Conservation (phyloP, 2,329 filamentous ascomycete species). For the Sporothrix schenckii region DNA sequence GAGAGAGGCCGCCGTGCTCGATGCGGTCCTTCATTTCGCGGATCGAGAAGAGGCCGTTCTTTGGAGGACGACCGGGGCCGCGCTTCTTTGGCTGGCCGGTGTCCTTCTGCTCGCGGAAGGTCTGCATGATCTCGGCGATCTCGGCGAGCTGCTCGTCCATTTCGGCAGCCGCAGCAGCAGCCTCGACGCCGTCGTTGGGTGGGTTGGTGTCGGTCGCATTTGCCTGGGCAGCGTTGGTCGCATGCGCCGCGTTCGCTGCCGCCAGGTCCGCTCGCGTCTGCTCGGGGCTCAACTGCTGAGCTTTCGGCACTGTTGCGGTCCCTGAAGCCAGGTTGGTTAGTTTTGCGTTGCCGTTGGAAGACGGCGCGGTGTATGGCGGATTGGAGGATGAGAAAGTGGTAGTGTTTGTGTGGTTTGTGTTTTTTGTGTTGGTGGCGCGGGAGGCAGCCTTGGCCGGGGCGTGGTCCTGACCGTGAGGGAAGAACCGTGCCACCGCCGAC, state of each 20-base stretch:
- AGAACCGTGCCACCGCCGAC: background rate
- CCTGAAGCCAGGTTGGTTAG: background rate
- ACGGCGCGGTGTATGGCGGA: background rate
- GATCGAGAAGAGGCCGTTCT: conserved; percentile 83
- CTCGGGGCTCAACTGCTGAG: background rate
- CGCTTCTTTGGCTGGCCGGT: conserved; percentile 62
- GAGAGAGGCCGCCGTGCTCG: conserved; percentile 20
- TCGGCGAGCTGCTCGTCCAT: conserved; percentile 23
- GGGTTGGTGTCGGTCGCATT: background rate
- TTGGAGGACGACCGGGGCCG: conserved; percentile 78
- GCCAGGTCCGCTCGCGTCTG: background rate
- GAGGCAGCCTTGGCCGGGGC: background rate
- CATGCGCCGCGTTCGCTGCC: background rate
- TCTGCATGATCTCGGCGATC: conserved; percentile 27
- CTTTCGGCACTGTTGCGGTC: background rate
- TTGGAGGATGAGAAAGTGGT: background rate
- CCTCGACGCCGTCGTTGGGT: conserved; percentile 12
- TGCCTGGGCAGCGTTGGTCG: background rate
- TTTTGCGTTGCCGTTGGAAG: background rate
- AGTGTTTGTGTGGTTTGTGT: background rate
- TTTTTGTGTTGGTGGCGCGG: background rate
- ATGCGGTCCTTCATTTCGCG: conserved; percentile 66
- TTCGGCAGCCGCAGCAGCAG: conserved; percentile 7
- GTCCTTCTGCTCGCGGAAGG: conserved; percentile 12
- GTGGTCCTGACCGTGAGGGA: background rate